These are phyloP conservation scores for Polysphondylium violaceum DNA, from an alignment of 78 protist genomes.

Conservation along the genomic window DNA sequence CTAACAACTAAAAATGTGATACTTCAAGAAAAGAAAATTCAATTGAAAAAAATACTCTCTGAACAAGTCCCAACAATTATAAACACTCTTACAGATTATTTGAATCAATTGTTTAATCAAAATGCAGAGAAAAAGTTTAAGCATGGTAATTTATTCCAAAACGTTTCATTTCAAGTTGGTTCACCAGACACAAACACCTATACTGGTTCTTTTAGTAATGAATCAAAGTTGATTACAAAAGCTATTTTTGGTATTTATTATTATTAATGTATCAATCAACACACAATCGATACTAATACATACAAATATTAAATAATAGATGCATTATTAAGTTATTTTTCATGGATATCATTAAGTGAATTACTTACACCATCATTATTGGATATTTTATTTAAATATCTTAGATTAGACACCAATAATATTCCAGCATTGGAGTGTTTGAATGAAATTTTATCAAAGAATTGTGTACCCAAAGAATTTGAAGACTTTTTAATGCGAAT, in stretches of 20 bases:
- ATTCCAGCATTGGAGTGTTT: slow-evolving; percentile 69
- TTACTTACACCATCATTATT: slow-evolving; percentile 48
- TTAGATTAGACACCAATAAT: slow-evolving; percentile 45
- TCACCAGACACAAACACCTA: slow-evolving; percentile 72
- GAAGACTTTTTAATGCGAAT: slow-evolving; percentile 55
- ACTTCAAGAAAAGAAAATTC: slow-evolving; percentile 29
- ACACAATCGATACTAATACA: background rate
- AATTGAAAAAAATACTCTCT: slow-evolving; percentile 11
- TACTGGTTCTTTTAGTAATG: slow-evolving; percentile 32
- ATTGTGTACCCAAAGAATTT: slow-evolving; percentile 74
- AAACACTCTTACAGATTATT: slow-evolving; percentile 6
- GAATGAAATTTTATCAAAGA: slow-evolving; percentile 63
- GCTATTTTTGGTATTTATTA: slow-evolving; percentile 61
- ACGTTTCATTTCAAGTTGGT: slow-evolving; percentile 55
- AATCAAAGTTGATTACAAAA: slow-evolving; percentile 32
- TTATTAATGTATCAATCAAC: background rate
- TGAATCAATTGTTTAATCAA: slow-evolving; percentile 47
- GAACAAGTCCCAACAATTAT: slow-evolving; percentile 45
- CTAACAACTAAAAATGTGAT: slow-evolving; percentile 33
- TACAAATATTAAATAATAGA: slow-evolving; percentile 15
- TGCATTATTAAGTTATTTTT: slow-evolving; percentile 63
- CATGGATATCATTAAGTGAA: slow-evolving; percentile 65
- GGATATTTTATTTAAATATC: slow-evolving; percentile 64
- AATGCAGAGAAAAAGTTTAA: slow-evolving; percentile 49
- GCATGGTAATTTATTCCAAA: background rate